A percentile compares a stretch with the other conserved stretches of the same genome.
These are phyloP conservation scores for Botrytis byssoidea DNA, from an alignment of 2,329 filamentous ascomycete species.

Conservation along the genomic window DNA sequence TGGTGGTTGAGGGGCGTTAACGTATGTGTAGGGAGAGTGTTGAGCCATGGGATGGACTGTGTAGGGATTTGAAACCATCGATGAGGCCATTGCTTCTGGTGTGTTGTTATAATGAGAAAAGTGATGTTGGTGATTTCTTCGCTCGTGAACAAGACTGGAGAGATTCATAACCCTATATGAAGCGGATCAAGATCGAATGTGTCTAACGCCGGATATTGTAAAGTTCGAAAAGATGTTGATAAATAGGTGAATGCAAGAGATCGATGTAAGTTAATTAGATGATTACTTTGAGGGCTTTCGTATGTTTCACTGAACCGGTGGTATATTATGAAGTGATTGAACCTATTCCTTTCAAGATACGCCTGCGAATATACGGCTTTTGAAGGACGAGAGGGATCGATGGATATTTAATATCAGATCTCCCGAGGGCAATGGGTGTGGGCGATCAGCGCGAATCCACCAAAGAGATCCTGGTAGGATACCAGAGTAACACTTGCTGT, in stretches of 20 bases:
- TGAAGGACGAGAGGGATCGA: conserved; percentile 44
- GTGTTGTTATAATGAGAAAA: conserved; percentile 37
- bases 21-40: conserved; percentile 47
- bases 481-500: conserved; percentile 45
- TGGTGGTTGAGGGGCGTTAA: conserved; percentile 57
- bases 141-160: conserved; percentile 40
- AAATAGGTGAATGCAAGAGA: background rate
- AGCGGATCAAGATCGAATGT: conserved; percentile 11
- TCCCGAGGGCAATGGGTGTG: conserved; percentile 48
- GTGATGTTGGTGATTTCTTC: conserved; percentile 36
- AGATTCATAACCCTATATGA: conserved; percentile 38
- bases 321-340: conserved; percentile 19
- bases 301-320: conserved; percentile 36
- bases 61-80: conserved; percentile 47
- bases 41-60: conserved; percentile 48
- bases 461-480: conserved; percentile 47
- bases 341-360: conserved; percentile 30
- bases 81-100: conserved; percentile 45
- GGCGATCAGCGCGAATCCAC: conserved; percentile 52
- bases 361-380: conserved; percentile 37
- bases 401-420: conserved; percentile 49
- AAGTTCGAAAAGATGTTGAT: conserved; percentile 4
- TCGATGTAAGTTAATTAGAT: conserved; percentile 26
- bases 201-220: conserved; percentile 7
- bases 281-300: conserved; percentile 35